Evolutionary conservation across 2,329 filamentous ascomycete genomes (phyloP), one percentile per base, ranked within the genome.

Genomic region (Neurospora sp.): DNA sequence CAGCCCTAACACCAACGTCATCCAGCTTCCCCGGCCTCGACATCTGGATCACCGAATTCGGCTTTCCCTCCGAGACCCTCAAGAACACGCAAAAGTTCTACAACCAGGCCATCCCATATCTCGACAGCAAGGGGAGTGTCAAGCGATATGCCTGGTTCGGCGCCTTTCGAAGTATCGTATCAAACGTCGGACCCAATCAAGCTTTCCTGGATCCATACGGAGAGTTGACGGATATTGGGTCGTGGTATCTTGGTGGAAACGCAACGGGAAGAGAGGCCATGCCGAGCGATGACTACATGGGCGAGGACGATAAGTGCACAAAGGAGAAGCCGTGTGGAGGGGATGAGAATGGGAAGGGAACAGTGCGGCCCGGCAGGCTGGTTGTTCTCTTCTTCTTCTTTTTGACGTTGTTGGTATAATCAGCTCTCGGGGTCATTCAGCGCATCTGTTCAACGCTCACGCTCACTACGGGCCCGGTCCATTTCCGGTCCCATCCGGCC

Each of bases 41-140:
- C 2, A 86, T 93, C 70, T 95, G 91, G 92, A 82, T 94, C 6
- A 94, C 91, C n/a, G 92, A 95, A 79, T 93, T 89, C 77, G 91
- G 89, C 38, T 84, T 84, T 69, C 81, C 87, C 67, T 79, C 89
- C 72, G 83, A 86, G 74, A 81, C 84, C 33, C 82, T 92, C 17
- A 70, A 77, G 1, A 80, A 83, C 0, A 89, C 88, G 0, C 85
- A 92, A 76, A 74, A 77, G 0, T 92, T 91, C 77, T 93, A 87
- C 81, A 92, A 92, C 75, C 81, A 83, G 75, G 88, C 86, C 1
- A 78, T 85, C 66, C 82, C 86, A 40, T 92, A 88, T 77, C 86
- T 95, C 70, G 91, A 94, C 77, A 80, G 83, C 1, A 77, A 86
- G 70, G 80, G 82, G 11, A 88, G 85, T 68, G 83, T 93, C 11